Conservation (phyloP, 495 filamentous ascomycete species). For the Pseudotulostoma volvatum region DNA sequence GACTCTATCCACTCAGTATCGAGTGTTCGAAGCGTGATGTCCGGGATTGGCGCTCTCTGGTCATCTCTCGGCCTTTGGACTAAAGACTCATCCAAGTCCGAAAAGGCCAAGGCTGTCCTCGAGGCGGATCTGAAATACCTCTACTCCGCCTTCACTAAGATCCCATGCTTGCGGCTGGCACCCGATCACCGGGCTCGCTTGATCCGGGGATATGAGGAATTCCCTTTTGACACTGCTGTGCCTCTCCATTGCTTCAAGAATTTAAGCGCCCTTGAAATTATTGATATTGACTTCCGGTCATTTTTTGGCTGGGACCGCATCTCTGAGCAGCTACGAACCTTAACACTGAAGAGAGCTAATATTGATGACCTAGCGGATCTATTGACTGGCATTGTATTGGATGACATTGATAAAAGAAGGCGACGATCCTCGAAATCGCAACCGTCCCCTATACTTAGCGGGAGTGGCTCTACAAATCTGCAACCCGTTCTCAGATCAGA, state of each 20-base stretch:
- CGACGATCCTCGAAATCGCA: constrained; percentile 74
- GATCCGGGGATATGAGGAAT: constrained; percentile 89
- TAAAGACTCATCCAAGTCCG: constrained; percentile 58
- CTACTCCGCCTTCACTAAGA: constrained; percentile 97
- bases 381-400: constrained; percentile 78
- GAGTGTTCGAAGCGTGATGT: constrained; percentile 94
- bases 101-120: constrained; percentile 71
- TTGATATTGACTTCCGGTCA: constrained; percentile 86
- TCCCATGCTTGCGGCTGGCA: constrained; percentile 73
- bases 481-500: constrained; percentile 42
- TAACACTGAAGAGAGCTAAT: constrained; percentile 75
- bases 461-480: constrained; percentile 25
- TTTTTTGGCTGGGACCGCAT: constrained; percentile 94
- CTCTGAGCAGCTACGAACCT: constrained; percentile 75
- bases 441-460: constrained; percentile 53
- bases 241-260: constrained; percentile 94
- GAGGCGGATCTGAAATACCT: constrained; percentile 84
- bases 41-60: constrained; percentile 85
- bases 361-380: constrained; percentile 84
- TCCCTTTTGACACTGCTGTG: constrained; percentile 96
- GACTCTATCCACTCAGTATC: constrained; percentile 90
- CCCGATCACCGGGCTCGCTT: constrained; percentile 79
- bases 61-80: constrained; percentile 66
- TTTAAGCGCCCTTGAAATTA: constrained; percentile 77
- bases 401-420: constrained; percentile 86